Evolutionary conservation across 176 grass and related monocot species (phyloP).

Genomic region (Luzula sylvatica): DNA sequence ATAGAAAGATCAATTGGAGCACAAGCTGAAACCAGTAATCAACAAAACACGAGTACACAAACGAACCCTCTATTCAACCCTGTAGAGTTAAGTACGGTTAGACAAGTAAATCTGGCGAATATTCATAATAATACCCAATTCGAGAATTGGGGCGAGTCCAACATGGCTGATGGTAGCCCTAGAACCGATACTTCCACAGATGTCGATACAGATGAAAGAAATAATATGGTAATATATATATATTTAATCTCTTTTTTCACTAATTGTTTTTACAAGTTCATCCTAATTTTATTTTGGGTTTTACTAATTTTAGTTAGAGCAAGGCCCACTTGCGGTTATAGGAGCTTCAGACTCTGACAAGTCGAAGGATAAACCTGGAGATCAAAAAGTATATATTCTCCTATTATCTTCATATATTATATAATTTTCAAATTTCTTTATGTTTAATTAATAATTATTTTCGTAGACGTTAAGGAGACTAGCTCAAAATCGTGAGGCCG

Average conservation of each 20-base stretch:
- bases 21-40: no score
- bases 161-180: conserved; percentile 53
- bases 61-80: conserved; percentile 22
- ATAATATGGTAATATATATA: conserved; percentile 34
- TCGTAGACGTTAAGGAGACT: conserved; percentile 61
- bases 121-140: conserved; percentile 10
- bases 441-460: background rate
- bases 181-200: conserved; percentile 72
- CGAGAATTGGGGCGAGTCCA: conserved; percentile 30
- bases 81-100: background rate
- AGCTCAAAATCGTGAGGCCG: conserved; percentile 97
- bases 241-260: background rate
- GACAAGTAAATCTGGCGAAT: conserved; percentile 13
- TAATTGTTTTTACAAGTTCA: background rate
- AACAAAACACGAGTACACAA: background rate
- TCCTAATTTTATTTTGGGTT: conserved; percentile 13
- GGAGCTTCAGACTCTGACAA: conserved; percentile 32
- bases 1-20: conserved; percentile 20
- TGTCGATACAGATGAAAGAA: conserved; percentile 44
- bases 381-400: conserved; percentile 39
- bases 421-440: conserved; percentile 4
- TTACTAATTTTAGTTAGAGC: conserved; percentile 34
- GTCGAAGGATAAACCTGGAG: conserved; percentile 40
- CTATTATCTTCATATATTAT: background rate
- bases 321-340: conserved; percentile 19